Base-by-base conservation (phyloP, 768 basidiomycete genomes). In the Tremella yokohamensis region DNA sequence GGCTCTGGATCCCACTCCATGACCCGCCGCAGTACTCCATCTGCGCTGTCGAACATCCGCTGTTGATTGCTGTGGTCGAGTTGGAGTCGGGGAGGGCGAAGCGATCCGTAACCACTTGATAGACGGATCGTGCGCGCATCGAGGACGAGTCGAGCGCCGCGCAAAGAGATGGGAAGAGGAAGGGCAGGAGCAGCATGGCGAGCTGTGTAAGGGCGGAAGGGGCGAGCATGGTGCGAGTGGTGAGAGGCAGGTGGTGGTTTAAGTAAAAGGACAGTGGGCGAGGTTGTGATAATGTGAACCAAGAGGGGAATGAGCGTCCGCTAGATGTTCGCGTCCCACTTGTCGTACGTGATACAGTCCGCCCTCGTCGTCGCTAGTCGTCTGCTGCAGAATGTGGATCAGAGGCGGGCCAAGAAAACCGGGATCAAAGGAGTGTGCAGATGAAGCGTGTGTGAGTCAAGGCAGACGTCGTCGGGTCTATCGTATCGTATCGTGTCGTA, bases 91-190 rank as follows among this genome's bases (percentile, higher is more conserved):
- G 63, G 13, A 87, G 79, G 18, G 88, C 86, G 70, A 83, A 90
- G 42, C 88, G 85, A 74, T 89, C 87, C 1, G 84, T 85, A 56
- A 89, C 82, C 60, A 88, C 69, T 85, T 90, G 88, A 78, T 90
- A 90, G 62, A 89, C 87, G 19, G 87, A 87, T 48, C 86, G 84
- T 40, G 82, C 80, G 62, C 86, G 80, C 87, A 85, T 84, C 2
- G 86, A 86, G 18, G 84, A 83, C 54, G 77, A 77, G 11, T 76
- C 80, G 49, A 78, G 69, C 3, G 71, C 62, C 39, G 56, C 15
- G 19, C 64, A 42, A 44, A 62, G 42, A 19, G 55, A 34, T 37
- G 66, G 63, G 39, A 62, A 52, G 29, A 34, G 29, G 29, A 34
- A 34, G 42, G 52, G 51, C 18, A 69, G 54, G 42, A 64, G 58